Percentiles rank a stretch among this genome's conserved stretches.
phyloP scores from a whole-genome alignment of 352 stramenopile species.

The Phytopythium ostracodes region DNA sequence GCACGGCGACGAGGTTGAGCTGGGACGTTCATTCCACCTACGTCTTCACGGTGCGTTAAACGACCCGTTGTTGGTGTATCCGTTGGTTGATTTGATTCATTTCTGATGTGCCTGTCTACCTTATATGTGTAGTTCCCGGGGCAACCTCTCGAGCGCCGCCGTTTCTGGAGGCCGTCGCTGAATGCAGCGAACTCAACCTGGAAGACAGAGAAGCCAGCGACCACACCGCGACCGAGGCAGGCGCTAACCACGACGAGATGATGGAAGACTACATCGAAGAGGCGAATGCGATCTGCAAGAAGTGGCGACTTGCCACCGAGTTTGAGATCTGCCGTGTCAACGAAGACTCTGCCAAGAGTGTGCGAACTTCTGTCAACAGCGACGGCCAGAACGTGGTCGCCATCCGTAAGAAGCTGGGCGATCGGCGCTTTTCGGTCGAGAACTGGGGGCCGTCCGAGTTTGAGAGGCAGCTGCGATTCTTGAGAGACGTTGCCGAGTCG shows the following conservation, averaged over 20 bases:
- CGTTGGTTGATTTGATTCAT: neutral
- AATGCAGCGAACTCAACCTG: neutral
- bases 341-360: neutral
- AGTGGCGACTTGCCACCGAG: slow-evolving; percentile 48
- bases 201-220: neutral
- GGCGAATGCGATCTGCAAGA: slow-evolving; percentile 55
- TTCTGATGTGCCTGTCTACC: neutral
- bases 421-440: slow-evolving; percentile 33
- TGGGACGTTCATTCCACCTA: slow-evolving; percentile 38
- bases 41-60: slow-evolving; percentile 40
- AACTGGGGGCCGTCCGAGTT: slow-evolving; percentile 42
- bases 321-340: slow-evolving; percentile 39
- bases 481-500: slow-evolving; percentile 42
- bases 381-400: slow-evolving; percentile 14
- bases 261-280: slow-evolving; percentile 24
- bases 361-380: no score
- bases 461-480: slow-evolving; percentile 37
- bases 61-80: no score
- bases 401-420: slow-evolving; percentile 46
- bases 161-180: neutral
- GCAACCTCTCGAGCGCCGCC: neutral
- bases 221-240: neutral
- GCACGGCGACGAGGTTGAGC: slow-evolving; percentile 44
- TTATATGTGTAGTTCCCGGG: neutral
- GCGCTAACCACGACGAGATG: neutral